Evolutionary conservation across 306 rosid genomes (phyloP).

Genomic region (Benincasa hispida): DNA sequence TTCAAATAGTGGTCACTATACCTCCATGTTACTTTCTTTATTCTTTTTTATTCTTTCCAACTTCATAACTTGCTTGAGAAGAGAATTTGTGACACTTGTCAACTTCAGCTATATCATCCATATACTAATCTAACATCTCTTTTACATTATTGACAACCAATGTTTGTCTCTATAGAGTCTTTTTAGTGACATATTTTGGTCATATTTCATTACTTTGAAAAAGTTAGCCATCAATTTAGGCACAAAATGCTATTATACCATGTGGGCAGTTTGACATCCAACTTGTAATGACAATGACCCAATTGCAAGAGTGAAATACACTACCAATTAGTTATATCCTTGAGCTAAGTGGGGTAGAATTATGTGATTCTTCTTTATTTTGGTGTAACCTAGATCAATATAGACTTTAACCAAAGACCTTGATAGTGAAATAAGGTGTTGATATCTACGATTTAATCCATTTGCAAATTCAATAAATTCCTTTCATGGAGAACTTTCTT

Average conservation of each 20-base stretch:
- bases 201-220: background rate
- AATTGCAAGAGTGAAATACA: background rate
- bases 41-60: background rate
- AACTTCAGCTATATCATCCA: no score
- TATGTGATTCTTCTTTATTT: background rate
- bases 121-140: background rate
- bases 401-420: background rate
- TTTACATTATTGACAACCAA: background rate
- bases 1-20: no score
- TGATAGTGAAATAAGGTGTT: no score
- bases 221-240: background rate
- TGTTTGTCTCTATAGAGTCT: no score
- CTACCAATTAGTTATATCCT: background rate
- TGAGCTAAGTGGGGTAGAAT: background rate
- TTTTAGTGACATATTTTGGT: background rate
- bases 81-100: background rate
- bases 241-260: background rate
- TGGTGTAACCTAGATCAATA: background rate
- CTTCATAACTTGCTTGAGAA: no score
- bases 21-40: background rate
- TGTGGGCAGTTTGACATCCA: background rate
- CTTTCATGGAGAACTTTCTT: no score
- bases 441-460: no score
- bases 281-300: background rate
- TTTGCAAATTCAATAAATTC: no score